Percentiles rank a stretch among this genome's conserved stretches.
Conservation (phyloP, 306 rosid species). For the Cicer pinnatifidum region DNA sequence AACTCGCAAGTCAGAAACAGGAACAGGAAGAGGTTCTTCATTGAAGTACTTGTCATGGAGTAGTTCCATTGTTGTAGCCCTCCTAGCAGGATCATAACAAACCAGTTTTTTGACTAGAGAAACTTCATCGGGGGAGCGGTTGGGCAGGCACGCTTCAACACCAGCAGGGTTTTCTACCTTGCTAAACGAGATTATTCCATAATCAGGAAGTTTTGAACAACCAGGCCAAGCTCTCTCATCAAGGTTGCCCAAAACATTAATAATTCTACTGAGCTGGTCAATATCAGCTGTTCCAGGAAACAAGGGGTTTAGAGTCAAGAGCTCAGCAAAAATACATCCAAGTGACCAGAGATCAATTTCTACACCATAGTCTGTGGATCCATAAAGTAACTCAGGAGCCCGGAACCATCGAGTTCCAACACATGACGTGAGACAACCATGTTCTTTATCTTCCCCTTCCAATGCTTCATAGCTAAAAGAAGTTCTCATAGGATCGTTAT, state of each 20-base stretch:
- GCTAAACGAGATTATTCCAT: constrained; percentile 69
- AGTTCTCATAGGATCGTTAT: constrained; percentile 69
- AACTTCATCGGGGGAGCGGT: constrained; percentile 62
- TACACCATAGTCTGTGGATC: constrained; percentile 72
- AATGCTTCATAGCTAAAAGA: constrained; percentile 60
- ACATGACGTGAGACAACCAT: constrained; percentile 75
- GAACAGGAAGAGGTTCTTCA: constrained; percentile 83
- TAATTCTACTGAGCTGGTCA: constrained; percentile 86
- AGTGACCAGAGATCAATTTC: constrained; percentile 95
- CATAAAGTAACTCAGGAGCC: constrained; percentile 93
- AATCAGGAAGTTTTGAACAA: constrained; percentile 86
- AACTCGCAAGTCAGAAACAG: constrained; percentile 65
- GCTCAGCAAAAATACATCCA: constrained; percentile 91
- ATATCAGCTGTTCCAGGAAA: constrained; percentile 91
- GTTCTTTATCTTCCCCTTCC: constrained; percentile 57
- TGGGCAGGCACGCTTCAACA: constrained; percentile 65
- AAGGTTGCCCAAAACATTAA: constrained; percentile 77
- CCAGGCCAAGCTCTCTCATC: constrained; percentile 83
- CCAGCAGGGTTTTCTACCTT: constrained; percentile 76
- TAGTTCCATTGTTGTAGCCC: constrained; percentile 80
- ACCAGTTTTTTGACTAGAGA: constrained; percentile 65
- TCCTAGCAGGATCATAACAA: constrained; percentile 78
- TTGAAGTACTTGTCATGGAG: constrained; percentile 73
- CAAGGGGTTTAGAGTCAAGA: constrained; percentile 72
- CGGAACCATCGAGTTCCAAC: constrained; percentile 98